These are phyloP conservation scores for Boechera stricta DNA, from an alignment of 345 rosid species.

Conservation along the genomic window DNA sequence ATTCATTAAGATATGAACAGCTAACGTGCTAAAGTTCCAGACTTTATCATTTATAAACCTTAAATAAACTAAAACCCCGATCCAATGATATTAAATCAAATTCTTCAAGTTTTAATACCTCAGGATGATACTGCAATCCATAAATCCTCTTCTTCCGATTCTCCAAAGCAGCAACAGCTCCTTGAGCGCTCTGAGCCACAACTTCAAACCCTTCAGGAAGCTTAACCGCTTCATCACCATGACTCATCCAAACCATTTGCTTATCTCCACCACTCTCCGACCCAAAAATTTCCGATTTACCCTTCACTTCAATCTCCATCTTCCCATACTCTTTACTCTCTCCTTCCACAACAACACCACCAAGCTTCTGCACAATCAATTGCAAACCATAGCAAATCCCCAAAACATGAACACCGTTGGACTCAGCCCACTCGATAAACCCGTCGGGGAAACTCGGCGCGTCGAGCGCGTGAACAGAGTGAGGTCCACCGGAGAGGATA, in stretches of 20 bases:
- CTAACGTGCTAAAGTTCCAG: not conserved
- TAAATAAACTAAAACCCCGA: not conserved
- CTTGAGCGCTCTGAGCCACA: constrained; percentile 78
- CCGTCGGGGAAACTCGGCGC: constrained; percentile 82
- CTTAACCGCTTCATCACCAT: constrained; percentile 81
- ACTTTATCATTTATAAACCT: constrained; percentile 14
- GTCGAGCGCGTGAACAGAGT: constrained; percentile 74
- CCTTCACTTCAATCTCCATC: constrained; percentile 83
- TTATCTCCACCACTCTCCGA: constrained; percentile 63
- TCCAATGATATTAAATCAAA: not conserved
- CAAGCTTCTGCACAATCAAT: constrained; percentile 80
- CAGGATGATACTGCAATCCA: constrained; percentile 96
- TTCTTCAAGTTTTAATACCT: constrained; percentile 53
- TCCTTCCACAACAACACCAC: constrained; percentile 77
- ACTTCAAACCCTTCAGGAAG: constrained; percentile 81
- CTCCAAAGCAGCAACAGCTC: constrained; percentile 83
- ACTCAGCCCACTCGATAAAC: constrained; percentile 73
- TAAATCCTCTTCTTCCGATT: constrained; percentile 63
- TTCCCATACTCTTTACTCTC: constrained; percentile 91
- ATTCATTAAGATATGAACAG: not conserved
- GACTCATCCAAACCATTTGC: constrained; percentile 98
- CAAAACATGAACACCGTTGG: constrained; percentile 63
- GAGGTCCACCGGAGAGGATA: constrained; percentile 97
- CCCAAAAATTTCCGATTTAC: constrained; percentile 64
- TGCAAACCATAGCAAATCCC: constrained; percentile 94